Conservation (phyloP, 2,329 filamentous ascomycete genomes). For the Penicillium olsonii region DNA sequence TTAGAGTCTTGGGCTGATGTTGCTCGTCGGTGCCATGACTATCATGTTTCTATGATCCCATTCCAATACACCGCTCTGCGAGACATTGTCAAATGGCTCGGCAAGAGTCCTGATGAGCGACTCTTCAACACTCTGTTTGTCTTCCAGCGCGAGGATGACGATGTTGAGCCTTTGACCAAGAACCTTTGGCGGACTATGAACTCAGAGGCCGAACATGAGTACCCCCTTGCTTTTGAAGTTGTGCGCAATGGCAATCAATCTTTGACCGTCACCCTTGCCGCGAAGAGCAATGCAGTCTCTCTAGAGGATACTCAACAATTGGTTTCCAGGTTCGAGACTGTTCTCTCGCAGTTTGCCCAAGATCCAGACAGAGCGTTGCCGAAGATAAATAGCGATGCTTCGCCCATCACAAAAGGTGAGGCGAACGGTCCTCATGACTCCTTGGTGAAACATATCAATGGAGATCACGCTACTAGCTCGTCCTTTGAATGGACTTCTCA, state of each 20-base stretch:
- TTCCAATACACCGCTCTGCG: slow-evolving; percentile 80
- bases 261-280: slow-evolving; percentile 62
- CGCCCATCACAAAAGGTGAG: slow-evolving; percentile 6
- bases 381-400: slow-evolving; percentile 13
- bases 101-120: slow-evolving; percentile 53
- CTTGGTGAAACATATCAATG: neutral
- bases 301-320: slow-evolving; percentile 39
- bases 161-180: slow-evolving; percentile 24
- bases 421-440: neutral
- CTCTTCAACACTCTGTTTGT: slow-evolving; percentile 83
- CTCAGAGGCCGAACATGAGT: slow-evolving; percentile 59
- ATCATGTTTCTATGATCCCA: slow-evolving; percentile 66
- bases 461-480: neutral
- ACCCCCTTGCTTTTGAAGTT: slow-evolving; percentile 76
- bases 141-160: slow-evolving; percentile 62
- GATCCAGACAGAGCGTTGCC: slow-evolving; percentile 29
- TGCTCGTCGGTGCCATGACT: slow-evolving; percentile 67
- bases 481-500: slow-evolving; percentile 61
- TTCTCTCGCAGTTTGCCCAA: slow-evolving; percentile 38
- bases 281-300: slow-evolving; percentile 51
- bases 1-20: slow-evolving; percentile 61
- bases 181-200: slow-evolving; percentile 59
- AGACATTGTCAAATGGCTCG: slow-evolving; percentile 77
- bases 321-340: slow-evolving; percentile 45
- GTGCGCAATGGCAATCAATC: slow-evolving; percentile 52